A percentile compares a stretch with the other conserved stretches of the same genome.
These are phyloP conservation scores for Lepiota brunneoincarnata DNA, from an alignment of 768 basidiomycete species.

Conservation along the genomic window DNA sequence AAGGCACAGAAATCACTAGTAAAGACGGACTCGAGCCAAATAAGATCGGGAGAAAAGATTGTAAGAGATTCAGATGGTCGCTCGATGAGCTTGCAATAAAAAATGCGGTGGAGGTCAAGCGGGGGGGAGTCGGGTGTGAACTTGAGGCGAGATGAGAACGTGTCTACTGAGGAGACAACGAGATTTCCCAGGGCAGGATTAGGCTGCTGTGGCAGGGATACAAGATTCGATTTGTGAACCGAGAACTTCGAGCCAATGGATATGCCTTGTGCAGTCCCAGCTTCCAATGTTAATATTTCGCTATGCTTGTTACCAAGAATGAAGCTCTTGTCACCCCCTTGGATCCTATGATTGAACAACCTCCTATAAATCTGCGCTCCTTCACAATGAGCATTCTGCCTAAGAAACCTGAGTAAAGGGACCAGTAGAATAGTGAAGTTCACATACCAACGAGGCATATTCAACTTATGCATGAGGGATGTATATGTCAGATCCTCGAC, in stretches of 20 bases:
- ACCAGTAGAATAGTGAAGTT: too few relatives aligned
- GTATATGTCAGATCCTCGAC: conserved; percentile 28
- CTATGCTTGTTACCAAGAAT: too few relatives aligned
- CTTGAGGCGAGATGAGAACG: conserved; percentile 22
- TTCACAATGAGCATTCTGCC: too few relatives aligned
- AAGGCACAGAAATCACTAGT: conserved; percentile 9
- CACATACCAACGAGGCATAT: conserved; percentile 25
- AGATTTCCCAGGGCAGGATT: conserved; percentile 22
- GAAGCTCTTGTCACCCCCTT: too few relatives aligned
- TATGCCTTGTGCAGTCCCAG: conserved; percentile 30
- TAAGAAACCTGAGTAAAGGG: too few relatives aligned
- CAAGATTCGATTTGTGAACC: conserved; percentile 22
- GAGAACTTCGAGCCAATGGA: conserved; percentile 22
- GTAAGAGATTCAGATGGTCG: conserved; percentile 15
- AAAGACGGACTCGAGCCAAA: conserved; percentile 25
- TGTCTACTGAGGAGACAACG: conserved; percentile 17
- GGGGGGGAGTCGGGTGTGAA: background rate
- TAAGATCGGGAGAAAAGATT: conserved; percentile 23
- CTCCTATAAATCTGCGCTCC: too few relatives aligned
- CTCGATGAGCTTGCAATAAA: conserved; percentile 24
- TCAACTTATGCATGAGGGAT: conserved; percentile 28
- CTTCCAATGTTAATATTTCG: conserved; percentile 19
- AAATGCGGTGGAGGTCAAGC: conserved; percentile 16
- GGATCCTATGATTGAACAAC: too few relatives aligned
- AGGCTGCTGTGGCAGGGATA: conserved; percentile 10